Evolutionary conservation across 2,329 filamentous ascomycete species (phyloP).

Genomic region (Ophiocordyceps australis): DNA sequence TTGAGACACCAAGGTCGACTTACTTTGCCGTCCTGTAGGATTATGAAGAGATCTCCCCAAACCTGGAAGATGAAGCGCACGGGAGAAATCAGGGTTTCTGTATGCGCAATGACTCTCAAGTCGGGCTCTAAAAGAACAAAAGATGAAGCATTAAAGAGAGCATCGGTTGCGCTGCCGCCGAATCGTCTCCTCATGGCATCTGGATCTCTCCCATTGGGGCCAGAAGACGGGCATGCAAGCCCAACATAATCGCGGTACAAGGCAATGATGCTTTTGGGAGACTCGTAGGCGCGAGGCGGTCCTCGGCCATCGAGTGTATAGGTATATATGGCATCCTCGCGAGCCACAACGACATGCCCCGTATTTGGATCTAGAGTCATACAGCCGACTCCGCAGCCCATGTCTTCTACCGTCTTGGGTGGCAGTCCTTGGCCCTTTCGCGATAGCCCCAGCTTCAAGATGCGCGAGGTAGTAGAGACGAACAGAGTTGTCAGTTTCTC

Average conservation of each 20-base stretch:
- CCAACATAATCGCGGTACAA: slow-evolving; percentile 76
- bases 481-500: slow-evolving; percentile 58
- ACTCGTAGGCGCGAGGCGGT: slow-evolving; percentile 79
- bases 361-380: slow-evolving; percentile 73
- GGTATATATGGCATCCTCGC: slow-evolving; percentile 90
- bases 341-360: slow-evolving; percentile 76
- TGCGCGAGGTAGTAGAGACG: slow-evolving; percentile 76
- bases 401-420: slow-evolving; percentile 73
- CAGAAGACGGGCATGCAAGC: slow-evolving; percentile 57
- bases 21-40: slow-evolving; percentile 85
- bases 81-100: slow-evolving; percentile 65
- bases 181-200: slow-evolving; percentile 53
- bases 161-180: slow-evolving; percentile 49
- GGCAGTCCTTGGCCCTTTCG: slow-evolving; percentile 81
- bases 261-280: slow-evolving; percentile 65
- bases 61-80: slow-evolving; percentile 67
- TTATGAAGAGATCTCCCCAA: slow-evolving; percentile 84
- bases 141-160: slow-evolving; percentile 69
- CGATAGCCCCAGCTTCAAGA: slow-evolving; percentile 73
- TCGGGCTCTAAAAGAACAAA: slow-evolving; percentile 89
- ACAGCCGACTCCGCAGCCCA: slow-evolving; percentile 82
- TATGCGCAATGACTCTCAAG: slow-evolving; percentile 75
- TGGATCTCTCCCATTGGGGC: slow-evolving; percentile 32
- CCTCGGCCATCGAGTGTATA: slow-evolving; percentile 76
- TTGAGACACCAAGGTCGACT: not conserved